A percentile compares a stretch with the other conserved stretches of the same genome.
These are phyloP conservation scores for Cucumis hystrix DNA, from an alignment of 306 rosid species.

Conservation along the genomic window DNA sequence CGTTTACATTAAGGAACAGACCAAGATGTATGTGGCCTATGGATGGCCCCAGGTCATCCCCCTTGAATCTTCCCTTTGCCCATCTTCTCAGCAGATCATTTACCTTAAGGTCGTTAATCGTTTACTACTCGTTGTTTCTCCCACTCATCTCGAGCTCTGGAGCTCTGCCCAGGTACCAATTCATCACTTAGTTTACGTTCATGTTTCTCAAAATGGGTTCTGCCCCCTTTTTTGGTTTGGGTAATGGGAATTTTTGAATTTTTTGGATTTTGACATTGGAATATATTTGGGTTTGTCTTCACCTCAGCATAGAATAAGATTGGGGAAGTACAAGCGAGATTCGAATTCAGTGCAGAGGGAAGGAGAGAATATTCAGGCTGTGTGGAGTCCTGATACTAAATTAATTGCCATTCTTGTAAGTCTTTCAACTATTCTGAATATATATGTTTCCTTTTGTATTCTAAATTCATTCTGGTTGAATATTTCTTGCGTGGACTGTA, in stretches of 20 bases:
- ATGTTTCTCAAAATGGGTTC: neutral
- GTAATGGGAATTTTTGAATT: constrained; percentile 2
- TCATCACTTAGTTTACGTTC: neutral
- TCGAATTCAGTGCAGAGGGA: constrained; percentile 59
- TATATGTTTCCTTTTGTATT: neutral
- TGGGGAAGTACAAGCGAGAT: constrained; percentile 89
- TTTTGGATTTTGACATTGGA: constrained; percentile 22
- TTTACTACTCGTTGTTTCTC: constrained; percentile 53
- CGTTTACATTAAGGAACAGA: constrained; percentile 4
- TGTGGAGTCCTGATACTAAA: constrained; percentile 92
- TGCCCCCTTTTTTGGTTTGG: neutral
- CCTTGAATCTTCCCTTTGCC: constrained; percentile 47
- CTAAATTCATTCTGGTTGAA: neutral
- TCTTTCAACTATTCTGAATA: neutral
- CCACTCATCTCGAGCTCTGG: constrained; percentile 87
- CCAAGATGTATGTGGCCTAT: constrained; percentile 90
- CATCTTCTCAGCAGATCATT: constrained; percentile 59
- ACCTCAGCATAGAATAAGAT: constrained; percentile 73
- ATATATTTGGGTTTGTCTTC: constrained; percentile 10
- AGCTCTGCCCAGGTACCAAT: constrained; percentile 70
- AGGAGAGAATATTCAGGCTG: constrained; percentile 93
- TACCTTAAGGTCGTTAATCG: constrained; percentile 73
- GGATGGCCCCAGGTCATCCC: constrained; percentile 99
- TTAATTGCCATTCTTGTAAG: constrained; percentile 77
- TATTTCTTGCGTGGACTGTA: neutral